These are phyloP conservation scores for Pseudozyma sp. DNA, from an alignment of 1,284 basidiomycete genomes.

Conservation along the genomic window DNA sequence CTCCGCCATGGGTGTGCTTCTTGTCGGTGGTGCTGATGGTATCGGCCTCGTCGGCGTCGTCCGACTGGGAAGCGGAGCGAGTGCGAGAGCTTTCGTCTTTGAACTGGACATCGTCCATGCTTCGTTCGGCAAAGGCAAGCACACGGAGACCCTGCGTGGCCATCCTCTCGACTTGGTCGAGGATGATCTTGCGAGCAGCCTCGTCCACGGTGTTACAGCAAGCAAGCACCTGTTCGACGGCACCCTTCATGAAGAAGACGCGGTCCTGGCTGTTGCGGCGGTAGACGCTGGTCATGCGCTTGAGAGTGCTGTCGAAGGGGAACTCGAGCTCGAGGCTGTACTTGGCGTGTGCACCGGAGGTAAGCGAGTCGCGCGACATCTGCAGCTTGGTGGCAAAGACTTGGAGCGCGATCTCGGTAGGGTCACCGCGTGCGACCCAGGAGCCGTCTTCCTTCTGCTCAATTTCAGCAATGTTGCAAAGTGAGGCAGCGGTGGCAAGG, in stretches of 20 bases:
- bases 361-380: conserved; percentile 42
- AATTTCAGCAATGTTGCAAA: conserved; percentile 62
- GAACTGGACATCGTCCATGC: conserved; percentile 49
- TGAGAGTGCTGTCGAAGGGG: conserved; percentile 61
- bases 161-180: conserved; percentile 59
- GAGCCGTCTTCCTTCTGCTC: conserved; percentile 32
- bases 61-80: conserved; percentile 17
- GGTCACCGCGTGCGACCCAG: conserved; percentile 58
- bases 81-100: conserved; percentile 49
- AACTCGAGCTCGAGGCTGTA: conserved; percentile 54
- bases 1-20: conserved; percentile 14
- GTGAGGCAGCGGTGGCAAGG: conserved; percentile 56
- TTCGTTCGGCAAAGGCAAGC: conserved; percentile 56
- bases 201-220: conserved; percentile 54
- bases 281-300: conserved; percentile 62
- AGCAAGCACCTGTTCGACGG: conserved; percentile 60
- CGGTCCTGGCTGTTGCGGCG: conserved; percentile 23
- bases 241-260: conserved; percentile 61
- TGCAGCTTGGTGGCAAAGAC: conserved; percentile 56
- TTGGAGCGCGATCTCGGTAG: conserved; percentile 61
- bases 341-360: conserved; percentile 13
- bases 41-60: conserved; percentile 30
- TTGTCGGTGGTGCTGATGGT: conserved; percentile 41
- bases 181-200: conserved; percentile 30
- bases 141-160: conserved; percentile 61